Base-by-base conservation (phyloP, 1,284 basidiomycete species). In the Cryptococcus floricola region DNA sequence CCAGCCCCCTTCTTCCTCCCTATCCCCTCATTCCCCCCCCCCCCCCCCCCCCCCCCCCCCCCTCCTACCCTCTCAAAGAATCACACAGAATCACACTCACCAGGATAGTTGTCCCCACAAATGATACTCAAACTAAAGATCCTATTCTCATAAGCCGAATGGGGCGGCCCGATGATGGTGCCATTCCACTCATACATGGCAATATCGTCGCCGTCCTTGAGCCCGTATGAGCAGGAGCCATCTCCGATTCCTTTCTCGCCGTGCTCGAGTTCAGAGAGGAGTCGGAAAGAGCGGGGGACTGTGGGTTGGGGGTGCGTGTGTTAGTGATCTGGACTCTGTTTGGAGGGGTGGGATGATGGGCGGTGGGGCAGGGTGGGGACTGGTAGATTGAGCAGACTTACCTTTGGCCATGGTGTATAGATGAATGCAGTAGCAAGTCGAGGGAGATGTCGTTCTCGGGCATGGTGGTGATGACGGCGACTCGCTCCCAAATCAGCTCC, bases 241-340 rank as follows among this genome's bases (percentile, higher is more conserved):
- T 98, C 95, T 62, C 95, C 95, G 72, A 98, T 92, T 48, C 96
- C 95, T 78, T 98, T 98, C 82, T 98, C 95, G 68, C 96, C 95
- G 79, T 98, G 98, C 80, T 98, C 95, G 65, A 98, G 88, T 81
- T 98, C 94, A 77, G 97, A 93, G 48, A 97, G 84, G 44, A 98
- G 85, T 55, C 91, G 85, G 80, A 98, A 98, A 79, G 93, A 97
- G 71, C 95, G 84, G 41, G 95, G 95, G 60, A 98, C 95, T 98
- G 65, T 19, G 31, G 25, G 38, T 2, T 4, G 18, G 31, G 48
- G 18, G n/a, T 9, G n/a, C 14, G 48, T 38, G n/a, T 38, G 34
- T 38, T 16, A 50, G 48, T 16, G 48, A 25, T 19, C 14, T 5
- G 16, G 45, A 16, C 12, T 23, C 23, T 23, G 0, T 2, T 28